Conservation (phyloP, 2,329 filamentous ascomycete genomes). For the Raffaelea arxii region DNA sequence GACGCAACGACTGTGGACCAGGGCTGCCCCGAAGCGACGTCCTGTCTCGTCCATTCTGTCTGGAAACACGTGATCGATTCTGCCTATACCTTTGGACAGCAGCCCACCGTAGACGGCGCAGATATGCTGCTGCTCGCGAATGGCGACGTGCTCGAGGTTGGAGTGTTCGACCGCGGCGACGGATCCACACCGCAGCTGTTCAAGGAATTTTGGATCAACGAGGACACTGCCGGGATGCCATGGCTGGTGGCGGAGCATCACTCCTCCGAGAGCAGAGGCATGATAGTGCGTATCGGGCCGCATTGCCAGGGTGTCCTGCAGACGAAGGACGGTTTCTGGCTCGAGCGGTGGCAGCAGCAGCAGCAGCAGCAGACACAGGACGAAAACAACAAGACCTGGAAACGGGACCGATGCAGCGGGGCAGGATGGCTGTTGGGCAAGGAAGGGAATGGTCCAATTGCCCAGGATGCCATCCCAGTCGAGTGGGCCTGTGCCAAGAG, state of each 20-base stretch:
- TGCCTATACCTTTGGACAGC: background rate
- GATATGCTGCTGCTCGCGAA: conserved; percentile 7
- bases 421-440: background rate
- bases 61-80: conserved; percentile 5
- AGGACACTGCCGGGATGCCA: background rate
- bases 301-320: conserved; percentile 5
- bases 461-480: background rate
- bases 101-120: conserved; percentile 3
- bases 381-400: background rate
- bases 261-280: background rate
- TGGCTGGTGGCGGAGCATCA: conserved; percentile 5
- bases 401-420: background rate
- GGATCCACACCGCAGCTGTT: background rate
- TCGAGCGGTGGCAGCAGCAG: conserved; percentile 1
- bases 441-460: background rate
- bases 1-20: background rate
- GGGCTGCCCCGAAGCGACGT: background rate
- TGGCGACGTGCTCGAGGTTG: conserved; percentile 3
- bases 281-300: conserved; percentile 3
- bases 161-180: background rate
- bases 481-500: background rate
- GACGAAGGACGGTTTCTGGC: background rate
- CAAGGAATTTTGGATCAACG: conserved; percentile 5
- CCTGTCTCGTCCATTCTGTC: background rate
- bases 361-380: background rate